phyloP scores from a whole-genome alignment of 2,329 filamentous ascomycete species.

The Aspergillus sp. region DNA sequence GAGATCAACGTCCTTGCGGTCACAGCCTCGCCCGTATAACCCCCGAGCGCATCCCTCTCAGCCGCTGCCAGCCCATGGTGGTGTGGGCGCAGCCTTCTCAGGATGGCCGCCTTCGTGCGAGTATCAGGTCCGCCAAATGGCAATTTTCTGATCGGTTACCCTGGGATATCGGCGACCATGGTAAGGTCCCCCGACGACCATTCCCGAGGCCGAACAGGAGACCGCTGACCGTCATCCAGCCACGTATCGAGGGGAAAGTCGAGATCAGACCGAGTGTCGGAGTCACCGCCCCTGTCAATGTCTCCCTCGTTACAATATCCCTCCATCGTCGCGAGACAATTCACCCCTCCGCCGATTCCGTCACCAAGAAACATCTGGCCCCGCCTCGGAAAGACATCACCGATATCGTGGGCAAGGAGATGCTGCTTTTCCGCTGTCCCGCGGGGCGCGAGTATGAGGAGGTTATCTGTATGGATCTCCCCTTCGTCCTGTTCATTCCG shows the following conservation, averaged over 20 bases:
- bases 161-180: constrained; percentile 94
- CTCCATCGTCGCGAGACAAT: constrained; percentile 93
- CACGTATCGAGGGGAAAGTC: constrained; percentile 95
- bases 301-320: constrained; percentile 92
- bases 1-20: constrained; percentile 19
- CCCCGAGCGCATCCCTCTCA: constrained; percentile 22
- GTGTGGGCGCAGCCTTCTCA: constrained; percentile 37
- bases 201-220: background rate
- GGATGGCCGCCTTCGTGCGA: constrained; percentile 80
- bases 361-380: constrained; percentile 87
- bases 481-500: constrained; percentile 95
- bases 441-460: constrained; percentile 81
- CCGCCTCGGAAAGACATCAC: constrained; percentile 86
- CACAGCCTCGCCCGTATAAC: constrained; percentile 25
- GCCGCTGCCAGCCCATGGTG: constrained; percentile 38
- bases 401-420: constrained; percentile 93
- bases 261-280: constrained; percentile 87
- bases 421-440: constrained; percentile 83
- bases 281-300: constrained; percentile 80
- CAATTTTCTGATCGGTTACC: constrained; percentile 94
- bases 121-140: constrained; percentile 97
- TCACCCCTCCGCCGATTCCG: constrained; percentile 90
- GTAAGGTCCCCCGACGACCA: constrained; percentile 56
- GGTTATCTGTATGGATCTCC: constrained; percentile 92
- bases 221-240: constrained; percentile 51